A percentile compares a stretch with the other conserved stretches of the same genome.
Conservation (phyloP, 1,284 basidiomycete genomes). For the Puccinia triticina region DNA sequence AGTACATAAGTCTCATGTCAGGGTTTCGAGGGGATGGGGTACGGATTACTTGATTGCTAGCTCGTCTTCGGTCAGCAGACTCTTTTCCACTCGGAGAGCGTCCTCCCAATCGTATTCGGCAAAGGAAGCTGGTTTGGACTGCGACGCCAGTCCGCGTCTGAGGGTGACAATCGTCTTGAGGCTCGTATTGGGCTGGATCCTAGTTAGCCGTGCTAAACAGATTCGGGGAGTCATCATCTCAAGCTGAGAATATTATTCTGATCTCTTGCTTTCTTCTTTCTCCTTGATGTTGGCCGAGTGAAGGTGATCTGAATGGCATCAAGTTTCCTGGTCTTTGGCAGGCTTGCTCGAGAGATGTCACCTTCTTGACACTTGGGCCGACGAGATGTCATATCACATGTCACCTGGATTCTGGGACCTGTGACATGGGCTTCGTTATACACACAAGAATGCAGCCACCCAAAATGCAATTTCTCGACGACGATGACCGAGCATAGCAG, state of each 20-base stretch:
- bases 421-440: neutral
- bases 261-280: neutral
- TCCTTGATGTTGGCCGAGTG: neutral
- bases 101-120: conserved; percentile 50
- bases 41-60: conserved; percentile 75
- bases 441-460: too few relatives aligned
- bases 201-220: neutral
- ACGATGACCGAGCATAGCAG: conserved; percentile 3
- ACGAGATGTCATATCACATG: neutral
- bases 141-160: conserved; percentile 8
- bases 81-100: conserved; percentile 43
- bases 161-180: neutral
- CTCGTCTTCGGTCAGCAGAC: conserved; percentile 83
- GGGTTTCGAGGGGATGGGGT: conserved; percentile 22
- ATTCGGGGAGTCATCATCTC: neutral
- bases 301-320: neutral
- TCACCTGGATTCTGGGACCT: neutral
- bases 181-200: neutral
- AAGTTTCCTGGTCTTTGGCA: too few relatives aligned
- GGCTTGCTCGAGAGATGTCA: neutral
- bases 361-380: neutral
- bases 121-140: conserved; percentile 30
- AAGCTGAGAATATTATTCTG: neutral
- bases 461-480: too few relatives aligned
- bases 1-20: neutral